Evolutionary conservation across 2,329 filamentous ascomycete genomes (phyloP).

Genomic region (Grosmannia penicillata): DNA sequence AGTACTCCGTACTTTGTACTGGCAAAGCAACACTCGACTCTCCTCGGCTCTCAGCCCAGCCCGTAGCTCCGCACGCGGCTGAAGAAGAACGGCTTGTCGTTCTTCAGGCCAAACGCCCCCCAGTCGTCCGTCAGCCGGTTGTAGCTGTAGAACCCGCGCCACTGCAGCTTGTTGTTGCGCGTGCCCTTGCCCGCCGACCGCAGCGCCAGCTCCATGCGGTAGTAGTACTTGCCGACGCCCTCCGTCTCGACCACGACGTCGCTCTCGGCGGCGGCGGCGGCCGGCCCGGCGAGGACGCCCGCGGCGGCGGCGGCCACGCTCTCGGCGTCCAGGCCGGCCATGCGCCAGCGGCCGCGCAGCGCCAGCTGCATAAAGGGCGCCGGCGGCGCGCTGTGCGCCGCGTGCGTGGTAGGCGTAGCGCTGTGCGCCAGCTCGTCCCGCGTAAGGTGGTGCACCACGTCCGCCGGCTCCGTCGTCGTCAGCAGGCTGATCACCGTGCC

Average conservation of each 20-base stretch:
- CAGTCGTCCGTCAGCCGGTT: slow-evolving; percentile 83
- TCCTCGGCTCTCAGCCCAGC: too few relatives aligned
- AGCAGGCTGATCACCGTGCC: slow-evolving; percentile 70
- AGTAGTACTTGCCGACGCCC: slow-evolving; percentile 71
- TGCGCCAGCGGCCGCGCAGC: slow-evolving; percentile 39
- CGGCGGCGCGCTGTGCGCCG: too few relatives aligned
- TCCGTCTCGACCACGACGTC: slow-evolving; percentile 77
- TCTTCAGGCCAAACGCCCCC: slow-evolving; percentile 58
- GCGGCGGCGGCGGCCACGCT: slow-evolving; percentile 5
- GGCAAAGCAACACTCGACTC: slow-evolving; percentile 4
- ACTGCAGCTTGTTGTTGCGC: slow-evolving; percentile 74
- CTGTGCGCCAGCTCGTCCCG: slow-evolving; percentile 45
- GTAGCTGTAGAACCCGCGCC: slow-evolving; percentile 86
- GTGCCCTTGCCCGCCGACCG: slow-evolving; percentile 46
- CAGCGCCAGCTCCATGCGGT: slow-evolving; percentile 65
- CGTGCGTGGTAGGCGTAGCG: too few relatives aligned
- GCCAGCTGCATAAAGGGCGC: slow-evolving; percentile 53
- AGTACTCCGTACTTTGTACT: not conserved
- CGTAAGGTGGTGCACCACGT: slow-evolving; percentile 74
- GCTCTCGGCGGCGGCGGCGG: slow-evolving; percentile 36
- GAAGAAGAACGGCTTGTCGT: slow-evolving; percentile 53
- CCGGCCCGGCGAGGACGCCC: slow-evolving; percentile 9
- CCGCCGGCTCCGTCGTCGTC: slow-evolving; percentile 66
- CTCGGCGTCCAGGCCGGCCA: slow-evolving; percentile 18
- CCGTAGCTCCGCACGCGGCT: slow-evolving; percentile 48